Conservation (phyloP, 1,284 basidiomycete species). For the Calocybe gambosa region DNA sequence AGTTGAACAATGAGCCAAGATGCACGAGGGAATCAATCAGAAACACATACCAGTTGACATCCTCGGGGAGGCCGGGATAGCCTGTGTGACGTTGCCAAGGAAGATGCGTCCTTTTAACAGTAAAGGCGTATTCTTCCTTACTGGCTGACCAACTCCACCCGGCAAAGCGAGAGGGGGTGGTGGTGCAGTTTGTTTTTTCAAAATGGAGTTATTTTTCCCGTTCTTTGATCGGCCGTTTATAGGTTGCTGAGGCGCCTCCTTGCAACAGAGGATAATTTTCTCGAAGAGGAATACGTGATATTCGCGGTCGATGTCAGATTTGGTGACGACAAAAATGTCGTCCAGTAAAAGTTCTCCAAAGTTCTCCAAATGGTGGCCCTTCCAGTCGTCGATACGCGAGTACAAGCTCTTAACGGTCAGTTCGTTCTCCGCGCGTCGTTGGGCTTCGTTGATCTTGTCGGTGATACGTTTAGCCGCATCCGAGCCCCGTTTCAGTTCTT, state of each 20-base stretch:
- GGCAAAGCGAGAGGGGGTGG: slow-evolving; percentile 33
- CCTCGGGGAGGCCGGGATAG: slow-evolving; percentile 50
- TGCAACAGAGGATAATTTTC: slow-evolving; percentile 98
- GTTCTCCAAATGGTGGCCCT: slow-evolving; percentile 91
- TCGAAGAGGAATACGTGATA: slow-evolving; percentile 99
- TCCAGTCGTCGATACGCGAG: slow-evolving; percentile 95
- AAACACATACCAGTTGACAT: slow-evolving; percentile 52
- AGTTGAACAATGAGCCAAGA: background rate
- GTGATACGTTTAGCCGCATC: slow-evolving; percentile 90
- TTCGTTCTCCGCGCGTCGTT: slow-evolving; percentile 81
- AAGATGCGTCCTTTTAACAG: slow-evolving; percentile 97
- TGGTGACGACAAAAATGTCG: slow-evolving; percentile 94
- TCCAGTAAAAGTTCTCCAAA: slow-evolving; percentile 93
- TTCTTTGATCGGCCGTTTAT: slow-evolving; percentile 52
- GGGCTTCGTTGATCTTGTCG: slow-evolving; percentile 94
- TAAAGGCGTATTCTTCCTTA: slow-evolving; percentile 75
- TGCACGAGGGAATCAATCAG: background rate
- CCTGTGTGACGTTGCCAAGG: slow-evolving; percentile 90
- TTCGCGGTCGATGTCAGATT: slow-evolving; percentile 94
- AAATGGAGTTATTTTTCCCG: slow-evolving; percentile 68
- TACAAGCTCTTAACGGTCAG: slow-evolving; percentile 88
- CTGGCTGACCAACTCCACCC: slow-evolving; percentile 45
- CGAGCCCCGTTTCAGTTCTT: slow-evolving; percentile 81
- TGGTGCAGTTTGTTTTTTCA: slow-evolving; percentile 64
- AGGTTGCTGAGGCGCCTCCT: slow-evolving; percentile 59